phyloP scores from a whole-genome alignment of 2,329 filamentous ascomycete species.

The Fusarium ramigenum region DNA sequence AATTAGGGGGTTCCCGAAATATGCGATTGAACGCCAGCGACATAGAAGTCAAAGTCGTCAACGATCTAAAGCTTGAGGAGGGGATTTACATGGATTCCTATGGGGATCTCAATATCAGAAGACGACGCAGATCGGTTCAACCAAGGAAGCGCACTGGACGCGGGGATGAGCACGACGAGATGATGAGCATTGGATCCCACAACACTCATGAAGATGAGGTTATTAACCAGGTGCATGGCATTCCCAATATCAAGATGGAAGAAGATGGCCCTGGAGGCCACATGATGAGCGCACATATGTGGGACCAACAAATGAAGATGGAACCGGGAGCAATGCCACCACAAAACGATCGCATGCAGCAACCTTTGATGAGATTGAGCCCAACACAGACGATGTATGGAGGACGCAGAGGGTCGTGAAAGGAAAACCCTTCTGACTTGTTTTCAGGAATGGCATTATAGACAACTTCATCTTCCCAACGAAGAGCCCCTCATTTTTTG shows the following conservation, averaged over 20 bases:
- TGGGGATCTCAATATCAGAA: slow-evolving; percentile 49
- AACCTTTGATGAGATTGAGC: slow-evolving; percentile 35
- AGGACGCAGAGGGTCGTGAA: slow-evolving; percentile 35
- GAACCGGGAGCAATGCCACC: slow-evolving; percentile 37
- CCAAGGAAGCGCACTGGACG: slow-evolving; percentile 42
- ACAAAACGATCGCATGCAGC: slow-evolving; percentile 34
- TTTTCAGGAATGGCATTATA: slow-evolving; percentile 36
- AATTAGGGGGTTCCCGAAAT: slow-evolving; percentile 59
- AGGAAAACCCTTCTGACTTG: background rate
- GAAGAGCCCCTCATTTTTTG: slow-evolving; percentile 44
- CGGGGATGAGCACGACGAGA: slow-evolving; percentile 49
- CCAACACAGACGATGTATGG: slow-evolving; percentile 37
- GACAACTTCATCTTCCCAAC: slow-evolving; percentile 48
- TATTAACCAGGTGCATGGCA: slow-evolving; percentile 47
- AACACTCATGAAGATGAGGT: slow-evolving; percentile 48
- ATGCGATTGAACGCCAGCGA: slow-evolving; percentile 61
- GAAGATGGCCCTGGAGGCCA: slow-evolving; percentile 35
- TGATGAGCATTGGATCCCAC: slow-evolving; percentile 49
- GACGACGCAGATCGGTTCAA: slow-evolving; percentile 54
- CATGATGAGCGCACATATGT: slow-evolving; percentile 45
- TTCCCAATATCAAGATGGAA: slow-evolving; percentile 40
- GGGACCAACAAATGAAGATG: slow-evolving; percentile 46
- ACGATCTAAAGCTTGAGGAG: slow-evolving; percentile 53
- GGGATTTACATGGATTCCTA: slow-evolving; percentile 53
- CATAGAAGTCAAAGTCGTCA: slow-evolving; percentile 60